Percentiles rank a stretch among this genome's conserved stretches.
phyloP scores from a whole-genome alignment of 352 stramenopile species.

The Phytophthora constricta region DNA sequence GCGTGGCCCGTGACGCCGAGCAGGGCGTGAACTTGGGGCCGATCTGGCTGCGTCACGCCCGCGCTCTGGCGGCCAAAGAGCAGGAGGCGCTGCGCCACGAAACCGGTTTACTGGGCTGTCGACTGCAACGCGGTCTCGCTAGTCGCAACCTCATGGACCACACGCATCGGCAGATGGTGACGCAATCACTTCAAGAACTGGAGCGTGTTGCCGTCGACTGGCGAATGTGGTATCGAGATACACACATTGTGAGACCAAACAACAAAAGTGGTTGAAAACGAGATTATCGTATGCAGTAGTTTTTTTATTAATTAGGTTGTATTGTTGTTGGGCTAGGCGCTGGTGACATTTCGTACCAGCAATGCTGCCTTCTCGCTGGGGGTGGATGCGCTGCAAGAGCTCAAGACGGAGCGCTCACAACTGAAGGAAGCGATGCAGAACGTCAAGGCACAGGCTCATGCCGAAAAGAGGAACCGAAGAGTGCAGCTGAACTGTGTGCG shows the following conservation, averaged over 20 bases:
- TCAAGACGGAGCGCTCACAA: constrained; percentile 55
- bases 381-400: constrained; percentile 49
- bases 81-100: constrained; percentile 22
- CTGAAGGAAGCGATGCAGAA: constrained; percentile 60
- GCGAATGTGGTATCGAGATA: constrained; percentile 62
- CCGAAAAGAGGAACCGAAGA: constrained; percentile 56
- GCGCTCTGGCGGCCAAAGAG: constrained; percentile 33
- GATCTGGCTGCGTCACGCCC: constrained; percentile 50
- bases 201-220: constrained; percentile 45
- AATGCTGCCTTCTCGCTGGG: constrained; percentile 45
- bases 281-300: no score
- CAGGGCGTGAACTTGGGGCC: constrained; percentile 43
- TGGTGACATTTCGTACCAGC: constrained; percentile 37
- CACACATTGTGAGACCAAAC: constrained; percentile 42
- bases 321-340: constrained; percentile 31
- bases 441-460: constrained; percentile 48
- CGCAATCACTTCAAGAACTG: neutral
- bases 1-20: constrained; percentile 37
- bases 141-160: constrained; percentile 39
- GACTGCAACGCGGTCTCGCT: constrained; percentile 39
- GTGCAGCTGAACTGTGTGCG: constrained; percentile 73
- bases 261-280: neutral
- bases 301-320: neutral
- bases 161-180: neutral
- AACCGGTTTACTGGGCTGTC: constrained; percentile 28